Conservation (phyloP, 192 early-diverging fungal species). For the Irineochytrium annulatum region DNA sequence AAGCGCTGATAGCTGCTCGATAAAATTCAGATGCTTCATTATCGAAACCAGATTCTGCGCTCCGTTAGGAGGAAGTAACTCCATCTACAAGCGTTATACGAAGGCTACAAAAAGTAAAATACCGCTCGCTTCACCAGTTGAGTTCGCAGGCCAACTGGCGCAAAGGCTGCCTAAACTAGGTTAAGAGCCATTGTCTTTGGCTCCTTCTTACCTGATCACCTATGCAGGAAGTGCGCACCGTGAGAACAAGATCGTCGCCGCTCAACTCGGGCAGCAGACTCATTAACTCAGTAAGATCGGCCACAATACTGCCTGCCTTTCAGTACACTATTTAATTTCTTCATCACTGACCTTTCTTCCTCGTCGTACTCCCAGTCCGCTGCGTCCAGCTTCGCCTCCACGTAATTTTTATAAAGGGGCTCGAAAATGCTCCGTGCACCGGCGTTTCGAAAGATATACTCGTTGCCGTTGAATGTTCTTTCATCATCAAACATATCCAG, state of each 20-base stretch:
- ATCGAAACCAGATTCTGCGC: neutral
- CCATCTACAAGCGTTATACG: neutral
- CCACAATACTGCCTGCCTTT: too few species aligned
- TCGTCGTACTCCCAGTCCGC: constrained; percentile 37
- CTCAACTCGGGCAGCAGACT: too few species aligned
- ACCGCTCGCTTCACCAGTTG: neutral
- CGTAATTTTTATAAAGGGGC: constrained; percentile 2
- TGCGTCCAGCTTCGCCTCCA: constrained; percentile 6
- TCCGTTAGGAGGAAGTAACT: neutral
- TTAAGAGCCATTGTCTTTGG: neutral
- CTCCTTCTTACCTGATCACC: constrained; percentile 18
- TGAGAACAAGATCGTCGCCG: neutral
- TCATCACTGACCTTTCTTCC: constrained; percentile 17
- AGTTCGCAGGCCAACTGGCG: constrained; percentile 5
- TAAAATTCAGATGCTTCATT: constrained; percentile 20
- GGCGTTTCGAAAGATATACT: neutral
- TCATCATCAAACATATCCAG: constrained; percentile 23
- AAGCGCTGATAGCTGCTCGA: constrained; percentile 10
- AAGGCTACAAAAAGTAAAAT: neutral
- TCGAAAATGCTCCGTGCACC: neutral
- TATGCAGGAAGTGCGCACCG: constrained; percentile 4
- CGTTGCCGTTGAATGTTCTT: neutral
- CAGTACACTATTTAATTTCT: neutral
- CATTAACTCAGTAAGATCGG: too few species aligned
- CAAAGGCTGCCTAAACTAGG: constrained; percentile 8